Percentiles rank a stretch among this genome's conserved stretches.
These are phyloP conservation scores for Eurotiales sp. DNA, from an alignment of 2,329 filamentous ascomycete genomes.

Conservation along the genomic window DNA sequence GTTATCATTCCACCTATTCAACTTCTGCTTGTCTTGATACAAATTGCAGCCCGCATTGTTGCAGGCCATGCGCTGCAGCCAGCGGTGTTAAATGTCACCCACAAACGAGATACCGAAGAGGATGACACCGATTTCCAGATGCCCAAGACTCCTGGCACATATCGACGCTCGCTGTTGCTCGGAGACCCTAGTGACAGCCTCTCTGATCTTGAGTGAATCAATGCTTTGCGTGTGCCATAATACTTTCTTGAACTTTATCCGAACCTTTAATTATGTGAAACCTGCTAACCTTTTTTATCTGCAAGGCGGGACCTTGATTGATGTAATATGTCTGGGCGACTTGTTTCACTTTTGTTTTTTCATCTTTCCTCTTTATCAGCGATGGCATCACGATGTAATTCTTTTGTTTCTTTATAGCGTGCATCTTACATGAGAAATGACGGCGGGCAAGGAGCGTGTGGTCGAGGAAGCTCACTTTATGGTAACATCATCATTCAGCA, in stretches of 20 bases:
- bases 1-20: slow-evolving; percentile 77
- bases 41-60: slow-evolving; percentile 73
- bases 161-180: slow-evolving; percentile 2
- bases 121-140: slow-evolving; percentile 37
- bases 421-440: slow-evolving; percentile 1
- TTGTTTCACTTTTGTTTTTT: neutral
- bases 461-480: neutral
- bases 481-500: neutral
- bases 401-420: slow-evolving; percentile 2
- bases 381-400: neutral
- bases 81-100: slow-evolving; percentile 6
- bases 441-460: neutral
- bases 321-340: neutral
- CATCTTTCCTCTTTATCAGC: neutral
- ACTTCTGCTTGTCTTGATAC: slow-evolving; percentile 73
- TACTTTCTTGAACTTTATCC: neutral
- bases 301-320: neutral
- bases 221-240: slow-evolving; percentile 10
- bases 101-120: slow-evolving; percentile 16
- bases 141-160: slow-evolving; percentile 28
- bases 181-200: slow-evolving; percentile 4
- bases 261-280: neutral
- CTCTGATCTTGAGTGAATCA: slow-evolving; percentile 10
- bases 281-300: slow-evolving; percentile 18
- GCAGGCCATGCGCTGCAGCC: slow-evolving; percentile 27